Percentiles rank a stretch among this genome's conserved stretches.
phyloP scores from a whole-genome alignment of 2,329 filamentous ascomycete species.

The Talaromyces sp. region DNA sequence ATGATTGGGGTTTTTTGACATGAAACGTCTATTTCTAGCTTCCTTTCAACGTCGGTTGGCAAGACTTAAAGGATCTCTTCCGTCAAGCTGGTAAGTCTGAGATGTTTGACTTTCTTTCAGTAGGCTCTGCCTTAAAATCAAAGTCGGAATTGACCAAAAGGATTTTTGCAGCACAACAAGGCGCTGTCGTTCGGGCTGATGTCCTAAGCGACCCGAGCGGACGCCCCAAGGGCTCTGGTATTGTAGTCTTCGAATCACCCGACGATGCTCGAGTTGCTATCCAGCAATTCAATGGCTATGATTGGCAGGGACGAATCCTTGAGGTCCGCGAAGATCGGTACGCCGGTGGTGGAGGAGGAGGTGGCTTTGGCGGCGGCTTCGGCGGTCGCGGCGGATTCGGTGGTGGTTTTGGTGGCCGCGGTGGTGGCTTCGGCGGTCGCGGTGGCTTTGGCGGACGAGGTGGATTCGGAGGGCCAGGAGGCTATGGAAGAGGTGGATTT shows the following conservation, averaged over 20 bases:
- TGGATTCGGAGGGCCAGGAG: conserved; percentile 33
- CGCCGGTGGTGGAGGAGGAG: conserved; percentile 51
- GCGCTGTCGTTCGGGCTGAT: conserved; percentile 86
- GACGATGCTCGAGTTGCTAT: conserved; percentile 96
- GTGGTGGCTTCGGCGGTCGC: conserved; percentile 51
- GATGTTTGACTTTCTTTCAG: conserved; percentile 8
- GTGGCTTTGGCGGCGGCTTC: conserved; percentile 34
- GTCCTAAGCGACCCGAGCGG: conserved; percentile 89
- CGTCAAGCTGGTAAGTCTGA: conserved; percentile 81
- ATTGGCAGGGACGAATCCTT: conserved; percentile 90
- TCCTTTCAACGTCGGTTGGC: conserved; percentile 96
- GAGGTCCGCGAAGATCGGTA: conserved; percentile 97
- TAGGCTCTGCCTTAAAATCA: background rate
- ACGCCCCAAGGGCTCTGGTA: conserved; percentile 91
- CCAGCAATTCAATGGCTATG: conserved; percentile 95
- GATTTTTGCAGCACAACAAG: conserved; percentile 47
- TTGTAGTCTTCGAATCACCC: conserved; percentile 90
- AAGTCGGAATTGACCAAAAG: conserved; percentile 28
- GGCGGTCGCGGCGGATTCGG: conserved; percentile 42
- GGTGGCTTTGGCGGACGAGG: conserved; percentile 37
- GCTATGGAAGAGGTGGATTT: conserved; percentile 49
- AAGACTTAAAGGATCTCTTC: conserved; percentile 98
- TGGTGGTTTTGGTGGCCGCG: conserved; percentile 51
- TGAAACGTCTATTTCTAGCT: conserved; percentile 55
- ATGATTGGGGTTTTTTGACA: background rate